Percentiles rank a stretch among this genome's conserved stretches.
phyloP scores from a whole-genome alignment of 768 basidiomycete species.

The Sarcodon sp. region DNA sequence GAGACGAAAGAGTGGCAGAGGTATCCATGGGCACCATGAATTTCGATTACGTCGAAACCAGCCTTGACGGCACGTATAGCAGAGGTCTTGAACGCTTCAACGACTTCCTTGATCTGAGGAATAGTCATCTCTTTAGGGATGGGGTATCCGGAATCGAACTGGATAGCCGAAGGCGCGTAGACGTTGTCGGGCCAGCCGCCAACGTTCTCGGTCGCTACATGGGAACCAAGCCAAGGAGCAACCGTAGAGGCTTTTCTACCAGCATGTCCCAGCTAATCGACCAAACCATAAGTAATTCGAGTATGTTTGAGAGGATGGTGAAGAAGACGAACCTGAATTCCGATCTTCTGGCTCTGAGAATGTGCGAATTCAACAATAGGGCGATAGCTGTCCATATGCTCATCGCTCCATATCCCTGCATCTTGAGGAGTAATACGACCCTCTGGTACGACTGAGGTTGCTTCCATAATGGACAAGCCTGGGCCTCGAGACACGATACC shows the following conservation, averaged over 20 bases:
- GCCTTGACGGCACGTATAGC: conserved; percentile 19
- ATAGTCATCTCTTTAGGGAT: conserved; percentile 13
- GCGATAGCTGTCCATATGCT: conserved; percentile 32
- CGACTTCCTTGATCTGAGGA: conserved; percentile 22
- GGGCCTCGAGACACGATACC: conserved; percentile 41
- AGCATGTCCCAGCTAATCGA: conserved; percentile 41
- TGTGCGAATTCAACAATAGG: conserved; percentile 61
- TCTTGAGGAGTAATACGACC: conserved; percentile 58
- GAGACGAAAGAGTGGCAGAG: conserved; percentile 29
- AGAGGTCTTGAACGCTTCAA: conserved; percentile 12
- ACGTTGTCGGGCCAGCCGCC: conserved; percentile 26
- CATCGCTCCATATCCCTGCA: conserved; percentile 48
- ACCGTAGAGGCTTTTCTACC: conserved; percentile 62
- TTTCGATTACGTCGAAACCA: conserved; percentile 35
- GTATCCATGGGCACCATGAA: conserved; percentile 19
- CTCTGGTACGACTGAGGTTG: conserved; percentile 46
- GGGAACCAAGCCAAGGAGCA: conserved; percentile 42
- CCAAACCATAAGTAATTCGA: too few relatives aligned
- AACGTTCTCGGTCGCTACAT: conserved; percentile 19
- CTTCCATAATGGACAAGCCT: conserved; percentile 51
- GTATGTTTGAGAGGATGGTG: too few relatives aligned
- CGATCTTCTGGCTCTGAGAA: conserved; percentile 55
- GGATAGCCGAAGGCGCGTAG: conserved; percentile 14
- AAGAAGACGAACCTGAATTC: conserved; percentile 30
- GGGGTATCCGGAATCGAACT: neutral